Evolutionary conservation across 768 basidiomycete genomes (phyloP), one percentile per base, ranked within the genome.

Genomic region (Hypsizygus marmoreus): DNA sequence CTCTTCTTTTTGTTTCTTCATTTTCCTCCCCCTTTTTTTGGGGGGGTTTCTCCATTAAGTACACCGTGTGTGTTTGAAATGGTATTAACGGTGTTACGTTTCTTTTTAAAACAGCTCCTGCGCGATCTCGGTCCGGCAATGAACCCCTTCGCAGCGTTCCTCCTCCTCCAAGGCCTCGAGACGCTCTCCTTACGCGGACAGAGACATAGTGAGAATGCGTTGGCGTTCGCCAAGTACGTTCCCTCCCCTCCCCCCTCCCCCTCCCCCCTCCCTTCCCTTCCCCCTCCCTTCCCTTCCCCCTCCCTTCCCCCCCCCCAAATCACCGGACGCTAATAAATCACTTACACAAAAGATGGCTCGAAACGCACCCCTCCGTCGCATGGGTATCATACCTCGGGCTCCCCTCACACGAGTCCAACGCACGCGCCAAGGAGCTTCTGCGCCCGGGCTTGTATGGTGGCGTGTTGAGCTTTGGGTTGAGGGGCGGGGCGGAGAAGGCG

Each of bases 311-410:
- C 10, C 12, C 10, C 3, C n/a, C n/a, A n/a, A n/a, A n/a, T n/a
- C n/a, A n/a, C n/a, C 24, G 1, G 34, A 14, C 48, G 13, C 59
- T 39, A 33, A 50, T 53, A 17, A n/a, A 16, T 54, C 55, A 7
- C 24, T 23, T 7, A 17, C 14, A n/a, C 51, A 52, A 0, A 41
- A 72, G 68, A 34, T 86, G 75, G 71, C 79, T 93, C 30, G 72
- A 82, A 55, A 62, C 75, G 38, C 82, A 92, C 59, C 77, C 80
- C 4, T 72, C 76, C 23, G 75, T 93, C 28, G 63, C 76, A 1
- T 93, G 87, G 89, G 86, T 91, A 1, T 83, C 81, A 0, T 94
- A 92, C 59, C 77, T 85, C 25, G 91, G 91, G 4, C 74, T 91
- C 2, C 60, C 65, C 33, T 65, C 58, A 2, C 91, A 94, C 62